These are phyloP conservation scores for Flueggea neowawraea DNA, from an alignment of 441 rosid genomes.

Conservation along the genomic window DNA sequence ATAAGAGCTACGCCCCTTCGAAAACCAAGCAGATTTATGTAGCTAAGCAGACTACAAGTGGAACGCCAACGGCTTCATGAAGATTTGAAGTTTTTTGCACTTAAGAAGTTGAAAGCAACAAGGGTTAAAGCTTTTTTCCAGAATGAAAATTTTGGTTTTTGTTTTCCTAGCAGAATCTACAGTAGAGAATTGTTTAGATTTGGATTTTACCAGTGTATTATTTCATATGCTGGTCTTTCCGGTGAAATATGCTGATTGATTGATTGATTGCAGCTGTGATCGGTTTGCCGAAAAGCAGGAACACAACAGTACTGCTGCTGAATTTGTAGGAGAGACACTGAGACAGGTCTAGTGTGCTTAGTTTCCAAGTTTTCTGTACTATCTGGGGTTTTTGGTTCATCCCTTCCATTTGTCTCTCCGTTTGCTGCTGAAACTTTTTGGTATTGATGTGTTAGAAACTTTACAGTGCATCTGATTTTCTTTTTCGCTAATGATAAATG, in stretches of 20 bases:
- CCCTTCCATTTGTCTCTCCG: neutral
- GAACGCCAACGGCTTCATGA: conserved; percentile 29
- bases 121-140: conserved; percentile 1
- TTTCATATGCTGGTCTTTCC: conserved; percentile 8
- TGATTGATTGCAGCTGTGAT: too few species aligned
- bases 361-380: conserved; percentile 8
- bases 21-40: conserved; percentile 97
- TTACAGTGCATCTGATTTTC: conserved; percentile 10
- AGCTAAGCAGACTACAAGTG: conserved; percentile 73
- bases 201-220: conserved; percentile 6
- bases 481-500: neutral
- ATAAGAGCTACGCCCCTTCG: conserved; percentile 55
- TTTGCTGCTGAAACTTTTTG: conserved; percentile 8
- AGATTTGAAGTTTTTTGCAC: conserved; percentile 9
- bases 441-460: conserved; percentile 17
- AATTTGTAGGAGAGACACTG: neutral
- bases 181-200: conserved; percentile 9
- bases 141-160: conserved; percentile 10
- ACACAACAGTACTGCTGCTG: neutral
- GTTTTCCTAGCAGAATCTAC: conserved; percentile 8
- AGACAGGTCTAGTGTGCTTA: neutral
- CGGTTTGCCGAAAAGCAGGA: too few species aligned
- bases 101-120: neutral
- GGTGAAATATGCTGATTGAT: too few species aligned
- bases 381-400: neutral